Evolutionary conservation across 176 grass and related monocot species (phyloP), one percentile per base, ranked within the genome.

Genomic region (Hyparrhenia diplandra): DNA sequence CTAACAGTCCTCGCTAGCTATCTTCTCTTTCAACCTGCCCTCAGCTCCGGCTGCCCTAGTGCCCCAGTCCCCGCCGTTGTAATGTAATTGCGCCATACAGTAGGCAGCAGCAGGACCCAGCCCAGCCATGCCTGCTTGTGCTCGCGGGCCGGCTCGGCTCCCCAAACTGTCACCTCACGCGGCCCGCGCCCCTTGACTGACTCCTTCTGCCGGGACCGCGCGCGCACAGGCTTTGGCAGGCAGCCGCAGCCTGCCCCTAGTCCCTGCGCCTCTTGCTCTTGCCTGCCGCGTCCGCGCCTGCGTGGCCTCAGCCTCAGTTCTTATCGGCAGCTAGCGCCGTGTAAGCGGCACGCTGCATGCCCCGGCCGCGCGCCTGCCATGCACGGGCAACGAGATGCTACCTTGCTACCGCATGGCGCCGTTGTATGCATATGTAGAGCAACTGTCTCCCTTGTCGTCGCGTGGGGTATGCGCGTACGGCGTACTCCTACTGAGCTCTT

Each of bases 281-380:
- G 65, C 66, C 35, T 68, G 64, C 66, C 69, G 34, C 78, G 47
- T 30, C 27, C n/a, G n/a, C n/a, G n/a, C n/a, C n/a, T n/a, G n/a
- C n/a, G n/a, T n/a, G n/a, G n/a, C n/a, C n/a, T n/a, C n/a, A n/a
- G n/a, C n/a, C 42, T n/a, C n/a, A n/a, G n/a, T 89, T 85, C 77
- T 81, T 76, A 89, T 89, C 82, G 77, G 76, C 87, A 21, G 40
- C 79, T 82, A 87, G 79, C 79, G 63, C n/a, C n/a, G n/a, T n/a
- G 31, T 32, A 32, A 32, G 31, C 31, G 31, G 31, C 31, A 32
- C n/a, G n/a, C n/a, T n/a, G 31, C 31, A 32, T 23, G 72, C 41
- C 64, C 78, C 85, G 78, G 71, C 64, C 79, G 85, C 72, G 64
- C 75, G 75, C 73, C 75, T 74, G 30, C 59, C 83, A 20, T 36